These are phyloP conservation scores for Sistotremastrum suecicum DNA, from an alignment of 768 basidiomycete species.

Conservation along the genomic window DNA sequence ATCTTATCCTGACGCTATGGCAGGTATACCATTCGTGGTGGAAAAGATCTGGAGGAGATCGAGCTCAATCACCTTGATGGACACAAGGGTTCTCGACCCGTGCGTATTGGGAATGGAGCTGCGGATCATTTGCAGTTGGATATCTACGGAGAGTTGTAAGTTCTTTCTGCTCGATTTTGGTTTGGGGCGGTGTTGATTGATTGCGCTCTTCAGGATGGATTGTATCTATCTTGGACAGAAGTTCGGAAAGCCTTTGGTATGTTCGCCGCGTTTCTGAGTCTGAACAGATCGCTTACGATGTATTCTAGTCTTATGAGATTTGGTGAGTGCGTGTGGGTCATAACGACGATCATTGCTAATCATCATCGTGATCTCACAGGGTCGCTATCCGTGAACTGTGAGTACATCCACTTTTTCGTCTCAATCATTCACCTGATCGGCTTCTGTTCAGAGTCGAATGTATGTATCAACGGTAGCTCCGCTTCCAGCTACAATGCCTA, in stretches of 20 bases:
- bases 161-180: background rate
- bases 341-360: background rate
- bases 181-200: background rate
- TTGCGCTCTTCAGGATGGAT: constrained; percentile 50
- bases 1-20: background rate
- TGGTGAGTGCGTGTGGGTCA: constrained; percentile 26
- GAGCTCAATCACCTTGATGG: constrained; percentile 82
- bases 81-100: constrained; percentile 73
- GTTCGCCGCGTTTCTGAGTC: constrained; percentile 12
- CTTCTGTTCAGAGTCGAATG: constrained; percentile 48
- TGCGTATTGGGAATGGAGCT: constrained; percentile 91
- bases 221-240: constrained; percentile 96
- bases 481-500: background rate
- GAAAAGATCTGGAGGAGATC: constrained; percentile 70
- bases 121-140: constrained; percentile 90
- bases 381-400: constrained; percentile 62
- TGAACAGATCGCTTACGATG: background rate
- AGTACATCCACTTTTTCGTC: constrained; percentile 16
- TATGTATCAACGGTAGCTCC: constrained; percentile 18
- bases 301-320: constrained; percentile 37
- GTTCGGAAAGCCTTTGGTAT: constrained; percentile 66
- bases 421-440: constrained; percentile 1
- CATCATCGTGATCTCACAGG: constrained; percentile 21
- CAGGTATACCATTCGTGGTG: constrained; percentile 81
- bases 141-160: constrained; percentile 89